These are phyloP conservation scores for Scedosporium minutisporum DNA, from an alignment of 2,329 filamentous ascomycete species.

Conservation along the genomic window DNA sequence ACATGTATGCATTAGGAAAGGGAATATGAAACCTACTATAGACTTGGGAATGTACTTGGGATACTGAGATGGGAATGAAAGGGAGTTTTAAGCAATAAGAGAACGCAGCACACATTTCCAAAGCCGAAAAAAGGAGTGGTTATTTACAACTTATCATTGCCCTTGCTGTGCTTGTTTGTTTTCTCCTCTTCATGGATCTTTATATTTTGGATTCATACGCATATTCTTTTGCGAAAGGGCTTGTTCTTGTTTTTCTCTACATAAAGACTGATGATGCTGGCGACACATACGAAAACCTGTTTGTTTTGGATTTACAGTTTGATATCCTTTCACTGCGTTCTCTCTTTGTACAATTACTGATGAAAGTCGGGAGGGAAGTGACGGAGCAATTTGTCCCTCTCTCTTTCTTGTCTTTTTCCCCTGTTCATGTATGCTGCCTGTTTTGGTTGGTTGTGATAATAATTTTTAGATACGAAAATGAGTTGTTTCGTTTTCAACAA, in stretches of 20 bases:
- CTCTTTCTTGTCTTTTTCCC: background rate
- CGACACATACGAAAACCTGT: background rate
- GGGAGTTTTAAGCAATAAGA: background rate
- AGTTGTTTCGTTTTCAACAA: no score
- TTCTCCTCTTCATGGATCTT: constrained; percentile 3
- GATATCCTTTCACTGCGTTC: no score
- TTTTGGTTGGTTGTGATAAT: background rate
- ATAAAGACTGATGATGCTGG: constrained; percentile 13
- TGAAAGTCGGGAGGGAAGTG: background rate
- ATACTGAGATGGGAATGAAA: background rate
- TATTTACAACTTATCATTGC: constrained; percentile 1
- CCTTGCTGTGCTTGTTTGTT: constrained; percentile 1
- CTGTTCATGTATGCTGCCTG: background rate
- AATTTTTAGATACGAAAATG: background rate
- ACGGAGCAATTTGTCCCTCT: background rate
- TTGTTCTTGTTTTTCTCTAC: constrained; percentile 1
- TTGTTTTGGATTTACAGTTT: background rate
- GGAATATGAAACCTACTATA: constrained; percentile 5
- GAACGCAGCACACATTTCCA: background rate
- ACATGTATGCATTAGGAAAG: constrained; percentile 2
- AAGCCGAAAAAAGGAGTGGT: background rate
- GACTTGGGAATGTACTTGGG: constrained; percentile 2
- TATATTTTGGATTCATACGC: constrained; percentile 4
- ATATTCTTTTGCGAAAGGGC: constrained; percentile 3
- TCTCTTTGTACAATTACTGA: background rate